Evolutionary conservation across 1,284 basidiomycete genomes (phyloP).

Genomic region (Marasmius oreades): DNA sequence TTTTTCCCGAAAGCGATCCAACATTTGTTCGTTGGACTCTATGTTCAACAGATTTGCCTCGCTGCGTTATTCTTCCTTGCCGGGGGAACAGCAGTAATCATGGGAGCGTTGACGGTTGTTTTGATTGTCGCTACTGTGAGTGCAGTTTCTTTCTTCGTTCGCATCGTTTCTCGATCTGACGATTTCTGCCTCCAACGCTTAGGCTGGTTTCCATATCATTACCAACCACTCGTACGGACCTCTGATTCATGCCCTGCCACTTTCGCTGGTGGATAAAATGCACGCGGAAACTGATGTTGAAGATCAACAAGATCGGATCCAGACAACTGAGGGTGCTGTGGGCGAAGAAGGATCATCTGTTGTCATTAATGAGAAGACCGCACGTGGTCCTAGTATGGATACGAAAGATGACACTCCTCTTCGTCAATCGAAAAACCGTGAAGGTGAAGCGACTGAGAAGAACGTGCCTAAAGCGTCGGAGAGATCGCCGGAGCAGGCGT

Average conservation of each 20-base stretch:
- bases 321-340: background rate
- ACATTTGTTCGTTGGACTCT: constrained; percentile 92
- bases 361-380: constrained; percentile 11
- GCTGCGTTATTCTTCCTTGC: constrained; percentile 88
- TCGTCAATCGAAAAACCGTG: background rate
- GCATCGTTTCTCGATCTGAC: constrained; percentile 16
- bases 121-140: constrained; percentile 78
- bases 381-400: background rate
- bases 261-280: constrained; percentile 75
- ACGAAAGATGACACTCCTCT: background rate
- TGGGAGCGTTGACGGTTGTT: constrained; percentile 82
- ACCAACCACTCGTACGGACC: constrained; percentile 70
- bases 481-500: constrained; percentile 35
- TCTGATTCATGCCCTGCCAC: constrained; percentile 63
- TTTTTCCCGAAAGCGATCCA: constrained; percentile 96
- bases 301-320: background rate
- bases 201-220: constrained; percentile 67
- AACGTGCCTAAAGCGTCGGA: constrained; percentile 9
- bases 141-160: constrained; percentile 13
- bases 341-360: constrained; percentile 1
- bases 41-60: constrained; percentile 82
- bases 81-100: constrained; percentile 56
- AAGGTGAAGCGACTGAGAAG: background rate
- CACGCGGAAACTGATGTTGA: constrained; percentile 38
- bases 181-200: background rate